phyloP scores from a whole-genome alignment of 1,284 basidiomycete species.

The Ganoderma lucidum region DNA sequence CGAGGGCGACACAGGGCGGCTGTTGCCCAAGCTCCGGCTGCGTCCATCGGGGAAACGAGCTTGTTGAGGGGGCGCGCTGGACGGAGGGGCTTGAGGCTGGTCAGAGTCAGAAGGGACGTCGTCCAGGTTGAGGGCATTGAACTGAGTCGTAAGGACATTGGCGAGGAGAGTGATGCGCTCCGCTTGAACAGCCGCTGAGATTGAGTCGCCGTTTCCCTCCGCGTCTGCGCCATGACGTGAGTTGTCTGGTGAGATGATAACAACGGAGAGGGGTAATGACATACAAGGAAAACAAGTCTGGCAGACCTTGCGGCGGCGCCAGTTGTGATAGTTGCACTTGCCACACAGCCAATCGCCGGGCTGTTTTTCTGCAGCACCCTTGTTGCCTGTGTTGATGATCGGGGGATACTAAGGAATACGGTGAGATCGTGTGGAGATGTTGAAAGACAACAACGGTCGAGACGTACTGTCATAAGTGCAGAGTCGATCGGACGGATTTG shows the following conservation, averaged over 20 bases:
- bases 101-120: conserved; percentile 15
- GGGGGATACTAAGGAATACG: conserved; percentile 66
- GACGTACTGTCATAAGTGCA: conserved; percentile 61
- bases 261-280: conserved; percentile 38
- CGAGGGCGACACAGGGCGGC: conserved; percentile 22
- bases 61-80: conserved; percentile 24
- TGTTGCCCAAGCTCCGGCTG: conserved; percentile 14
- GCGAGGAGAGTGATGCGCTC: conserved; percentile 81
- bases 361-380: conserved; percentile 85
- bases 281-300: conserved; percentile 87
- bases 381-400: conserved; percentile 89
- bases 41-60: conserved; percentile 17
- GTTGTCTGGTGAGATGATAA: conserved; percentile 4
- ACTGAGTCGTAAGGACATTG: conserved; percentile 64
- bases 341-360: conserved; percentile 92
- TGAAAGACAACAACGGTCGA: not conserved
- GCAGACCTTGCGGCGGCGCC: conserved; percentile 87
- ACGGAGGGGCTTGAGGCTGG: conserved; percentile 13
- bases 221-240: conserved; percentile 57
- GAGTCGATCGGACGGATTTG: conserved; percentile 73
- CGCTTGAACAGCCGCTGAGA: conserved; percentile 81
- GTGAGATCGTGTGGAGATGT: not conserved
- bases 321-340: conserved; percentile 87
- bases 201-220: conserved; percentile 85
- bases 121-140: conserved; percentile 42